These are phyloP conservation scores for Pyricularia pennisetigena DNA, from an alignment of 2,329 filamentous ascomycete species.

Conservation along the genomic window DNA sequence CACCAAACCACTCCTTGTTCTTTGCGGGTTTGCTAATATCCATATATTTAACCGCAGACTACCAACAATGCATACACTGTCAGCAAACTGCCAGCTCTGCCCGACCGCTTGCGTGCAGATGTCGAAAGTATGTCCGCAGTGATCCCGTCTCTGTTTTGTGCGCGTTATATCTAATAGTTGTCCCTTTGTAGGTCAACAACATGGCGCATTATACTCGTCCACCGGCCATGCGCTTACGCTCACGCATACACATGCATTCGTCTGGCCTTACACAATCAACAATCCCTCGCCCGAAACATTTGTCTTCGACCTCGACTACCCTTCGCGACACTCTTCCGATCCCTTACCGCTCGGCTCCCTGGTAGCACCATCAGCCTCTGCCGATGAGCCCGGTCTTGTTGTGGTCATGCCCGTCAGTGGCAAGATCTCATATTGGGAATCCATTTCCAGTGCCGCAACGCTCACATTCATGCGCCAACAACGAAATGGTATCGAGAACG, in stretches of 20 bases:
- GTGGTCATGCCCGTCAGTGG: constrained; percentile 77
- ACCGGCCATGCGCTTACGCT: constrained; percentile 70
- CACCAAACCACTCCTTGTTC: background rate
- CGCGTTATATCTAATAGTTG: background rate
- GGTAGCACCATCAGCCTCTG: constrained; percentile 66
- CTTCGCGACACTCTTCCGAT: constrained; percentile 55
- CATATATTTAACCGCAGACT: constrained; percentile 40
- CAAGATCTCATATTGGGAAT: constrained; percentile 91
- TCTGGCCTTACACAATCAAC: constrained; percentile 79
- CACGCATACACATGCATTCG: constrained; percentile 70
- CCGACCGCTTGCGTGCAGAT: constrained; percentile 62
- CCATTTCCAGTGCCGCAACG: constrained; percentile 78
- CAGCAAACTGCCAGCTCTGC: constrained; percentile 73
- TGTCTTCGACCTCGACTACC: constrained; percentile 68
- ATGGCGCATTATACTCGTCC: constrained; percentile 54
- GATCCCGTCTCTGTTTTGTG: background rate
- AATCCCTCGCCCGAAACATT: constrained; percentile 66
- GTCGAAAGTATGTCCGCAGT: constrained; percentile 45
- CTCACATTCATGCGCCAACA: constrained; percentile 76
- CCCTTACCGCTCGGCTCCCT: constrained; percentile 75
- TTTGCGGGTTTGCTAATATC: constrained; percentile 10
- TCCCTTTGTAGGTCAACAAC: constrained; percentile 42
- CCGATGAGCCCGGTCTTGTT: constrained; percentile 76
- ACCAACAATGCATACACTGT: constrained; percentile 79
- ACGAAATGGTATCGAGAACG: constrained; percentile 67